A percentile compares a stretch with the other conserved stretches of the same genome.
These are phyloP conservation scores for Cordyceps pruinosa DNA, from an alignment of 2,329 filamentous ascomycete species.

Conservation along the genomic window DNA sequence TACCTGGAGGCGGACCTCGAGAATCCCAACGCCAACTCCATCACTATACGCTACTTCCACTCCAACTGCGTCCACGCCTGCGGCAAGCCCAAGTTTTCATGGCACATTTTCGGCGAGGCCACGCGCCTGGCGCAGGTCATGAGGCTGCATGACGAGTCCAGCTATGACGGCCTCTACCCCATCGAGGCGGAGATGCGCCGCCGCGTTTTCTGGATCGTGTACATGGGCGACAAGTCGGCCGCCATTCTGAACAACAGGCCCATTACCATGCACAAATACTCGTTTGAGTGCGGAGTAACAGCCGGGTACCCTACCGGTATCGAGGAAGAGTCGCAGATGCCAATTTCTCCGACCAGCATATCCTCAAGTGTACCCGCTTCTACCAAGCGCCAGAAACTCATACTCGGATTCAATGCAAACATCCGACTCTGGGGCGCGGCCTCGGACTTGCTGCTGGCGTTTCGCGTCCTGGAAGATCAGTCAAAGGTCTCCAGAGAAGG, in stretches of 20 bases:
- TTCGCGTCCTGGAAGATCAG: slow-evolving; percentile 26
- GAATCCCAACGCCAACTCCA: slow-evolving; percentile 34
- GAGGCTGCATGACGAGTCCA: slow-evolving; percentile 34
- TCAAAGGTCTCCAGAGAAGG: neutral
- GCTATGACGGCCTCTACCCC: slow-evolving; percentile 26
- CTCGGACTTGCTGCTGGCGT: slow-evolving; percentile 31
- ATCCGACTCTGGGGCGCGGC: slow-evolving; percentile 34
- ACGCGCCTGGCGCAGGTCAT: slow-evolving; percentile 35
- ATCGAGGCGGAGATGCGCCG: slow-evolving; percentile 33
- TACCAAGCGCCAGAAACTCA: slow-evolving; percentile 17
- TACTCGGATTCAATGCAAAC: slow-evolving; percentile 37
- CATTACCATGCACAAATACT: slow-evolving; percentile 38
- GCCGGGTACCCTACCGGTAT: slow-evolving; percentile 28
- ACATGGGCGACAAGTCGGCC: slow-evolving; percentile 34
- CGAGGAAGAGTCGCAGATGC: slow-evolving; percentile 18
- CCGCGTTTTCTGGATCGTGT: slow-evolving; percentile 33
- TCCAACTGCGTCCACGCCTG: slow-evolving; percentile 38
- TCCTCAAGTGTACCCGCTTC: slow-evolving; percentile 13
- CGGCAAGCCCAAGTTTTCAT: slow-evolving; percentile 36
- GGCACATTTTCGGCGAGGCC: slow-evolving; percentile 40
- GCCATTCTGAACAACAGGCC: slow-evolving; percentile 34
- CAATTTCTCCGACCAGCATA: slow-evolving; percentile 14
- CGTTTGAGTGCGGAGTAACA: slow-evolving; percentile 33
- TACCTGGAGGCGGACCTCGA: slow-evolving; percentile 37
- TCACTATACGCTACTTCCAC: slow-evolving; percentile 38